These are phyloP conservation scores for Colletotrichum plurivorum DNA, from an alignment of 2,329 filamentous ascomycete species.

Conservation along the genomic window DNA sequence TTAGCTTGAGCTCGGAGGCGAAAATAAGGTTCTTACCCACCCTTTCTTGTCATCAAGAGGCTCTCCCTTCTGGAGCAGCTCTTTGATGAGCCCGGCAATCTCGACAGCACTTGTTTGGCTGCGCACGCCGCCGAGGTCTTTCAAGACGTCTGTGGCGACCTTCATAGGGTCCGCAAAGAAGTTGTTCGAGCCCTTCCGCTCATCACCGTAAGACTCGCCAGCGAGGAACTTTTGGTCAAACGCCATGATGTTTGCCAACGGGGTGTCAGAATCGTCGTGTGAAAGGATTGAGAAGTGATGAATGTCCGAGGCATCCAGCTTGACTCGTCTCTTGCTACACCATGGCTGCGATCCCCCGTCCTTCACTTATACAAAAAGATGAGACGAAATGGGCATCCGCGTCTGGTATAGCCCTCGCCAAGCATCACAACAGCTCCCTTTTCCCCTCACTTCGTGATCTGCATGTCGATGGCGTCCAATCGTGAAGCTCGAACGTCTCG, in stretches of 20 bases:
- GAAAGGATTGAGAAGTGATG: not conserved
- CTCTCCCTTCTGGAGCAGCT: constrained; percentile 46
- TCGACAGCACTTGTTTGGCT: constrained; percentile 47
- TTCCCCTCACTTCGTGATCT: too few species aligned
- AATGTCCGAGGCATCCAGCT: too few species aligned
- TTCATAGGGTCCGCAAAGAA: constrained; percentile 51
- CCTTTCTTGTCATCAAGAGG: constrained; percentile 71
- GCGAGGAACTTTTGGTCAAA: constrained; percentile 54
- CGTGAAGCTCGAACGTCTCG: too few species aligned
- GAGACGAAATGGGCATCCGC: too few species aligned
- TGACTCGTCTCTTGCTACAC: too few species aligned
- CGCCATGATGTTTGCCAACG: constrained; percentile 45
- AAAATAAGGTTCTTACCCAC: constrained; percentile 42
- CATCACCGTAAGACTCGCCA: constrained; percentile 53
- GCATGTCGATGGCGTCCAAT: too few species aligned
- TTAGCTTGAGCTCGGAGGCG: not conserved
- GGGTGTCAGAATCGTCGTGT: not conserved
- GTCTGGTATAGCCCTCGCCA: too few species aligned
- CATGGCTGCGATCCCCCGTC: too few species aligned
- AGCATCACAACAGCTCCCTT: too few species aligned
- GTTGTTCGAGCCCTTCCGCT: constrained; percentile 43
- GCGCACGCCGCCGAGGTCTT: constrained; percentile 47
- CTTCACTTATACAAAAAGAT: too few species aligned
- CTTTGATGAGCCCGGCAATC: constrained; percentile 50
- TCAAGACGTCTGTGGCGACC: constrained; percentile 51